These are phyloP conservation scores for Aspergillus nidulans DNA, from an alignment of 495 filamentous ascomycete species.

Conservation along the genomic window DNA sequence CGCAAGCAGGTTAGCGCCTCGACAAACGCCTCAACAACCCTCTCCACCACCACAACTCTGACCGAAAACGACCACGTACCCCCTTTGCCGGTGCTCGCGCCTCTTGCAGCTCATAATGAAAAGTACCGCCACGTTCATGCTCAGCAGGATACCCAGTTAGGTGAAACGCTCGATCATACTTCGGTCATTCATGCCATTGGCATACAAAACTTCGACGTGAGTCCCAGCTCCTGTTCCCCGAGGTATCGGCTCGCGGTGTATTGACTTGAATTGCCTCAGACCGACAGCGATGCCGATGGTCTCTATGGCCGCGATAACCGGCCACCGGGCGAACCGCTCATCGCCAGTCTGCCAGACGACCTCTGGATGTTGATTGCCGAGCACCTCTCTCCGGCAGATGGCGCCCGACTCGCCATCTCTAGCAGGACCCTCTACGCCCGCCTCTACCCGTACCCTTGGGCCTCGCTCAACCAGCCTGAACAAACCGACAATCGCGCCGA, in stretches of 20 bases:
- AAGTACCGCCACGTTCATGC: constrained; percentile 33
- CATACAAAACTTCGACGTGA: constrained; percentile 30
- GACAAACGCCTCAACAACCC: constrained; percentile 29
- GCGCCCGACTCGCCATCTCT: constrained; percentile 44
- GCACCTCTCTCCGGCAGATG: constrained; percentile 39
- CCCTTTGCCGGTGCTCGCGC: constrained; percentile 34
- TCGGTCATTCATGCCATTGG: constrained; percentile 45
- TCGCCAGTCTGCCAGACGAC: constrained; percentile 38
- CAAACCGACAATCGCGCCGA: constrained; percentile 35
- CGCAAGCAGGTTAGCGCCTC: constrained; percentile 40
- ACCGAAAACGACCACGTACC: constrained; percentile 26
- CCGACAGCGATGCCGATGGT: constrained; percentile 16
- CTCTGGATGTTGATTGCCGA: constrained; percentile 42
- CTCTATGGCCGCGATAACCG: constrained; percentile 19
- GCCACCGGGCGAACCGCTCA: constrained; percentile 38
- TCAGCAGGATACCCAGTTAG: constrained; percentile 42
- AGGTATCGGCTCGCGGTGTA: not conserved
- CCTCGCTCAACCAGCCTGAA: constrained; percentile 30
- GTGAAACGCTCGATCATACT: constrained; percentile 46
- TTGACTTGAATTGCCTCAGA: not conserved
- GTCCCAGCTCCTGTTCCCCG: not conserved
- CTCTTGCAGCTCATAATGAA: constrained; percentile 34
- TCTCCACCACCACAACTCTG: constrained; percentile 26
- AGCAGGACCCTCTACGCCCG: constrained; percentile 40
- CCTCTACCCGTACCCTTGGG: constrained; percentile 38